Evolutionary conservation across 768 basidiomycete genomes (phyloP), one percentile per base, ranked within the genome.

Genomic region (Tulasnella sp.): DNA sequence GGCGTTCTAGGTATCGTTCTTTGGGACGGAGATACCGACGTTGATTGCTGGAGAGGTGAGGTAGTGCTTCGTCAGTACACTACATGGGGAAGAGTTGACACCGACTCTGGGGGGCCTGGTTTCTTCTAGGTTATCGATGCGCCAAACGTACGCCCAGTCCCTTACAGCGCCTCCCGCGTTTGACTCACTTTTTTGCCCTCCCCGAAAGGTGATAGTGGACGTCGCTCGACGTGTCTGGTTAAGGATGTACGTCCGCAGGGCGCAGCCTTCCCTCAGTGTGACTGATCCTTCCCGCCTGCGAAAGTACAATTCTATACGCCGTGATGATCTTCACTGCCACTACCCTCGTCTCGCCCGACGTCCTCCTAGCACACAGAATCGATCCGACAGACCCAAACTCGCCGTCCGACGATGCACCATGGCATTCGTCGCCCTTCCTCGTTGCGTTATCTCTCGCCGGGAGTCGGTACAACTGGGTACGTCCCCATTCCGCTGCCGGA

Each of bases 41-140:
- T 39, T 58, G 4, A 46, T 46, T n/a, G 45, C 48, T 25, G 57
- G 57, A 42, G 57, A 58, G 57, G 57, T 50, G 6, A 21, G 55
- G 19, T 3, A 4, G 17, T 17, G 8, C 19, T 15, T 7, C 25
- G 15, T 7, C 4, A 7, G 15, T 21, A n/a, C 17, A 21, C 46
- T 48, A 6, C n/a, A 9, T 32, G 19, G 21, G 7, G 7, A 2
- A 49, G 8, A 49, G 6, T 8, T 8, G 21, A 29, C 19, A 9
- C 19, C 43, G 14, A 9, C 21, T 45, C 21, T 21, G 8, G 21
- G 14, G 12, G 15, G 15, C 4, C 1, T 2, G 8, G 25, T 17
- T 31, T n/a, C 25, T 8, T 11, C 6, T 27, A 53, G 52, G 17
- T 53, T 15, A 53, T 39, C 15, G 52, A 53, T 41, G 52, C 52